Evolutionary conservation across 345 rosid genomes (phyloP), one percentile per base, ranked within the genome.

Genomic region (Pistacia atlantica): DNA sequence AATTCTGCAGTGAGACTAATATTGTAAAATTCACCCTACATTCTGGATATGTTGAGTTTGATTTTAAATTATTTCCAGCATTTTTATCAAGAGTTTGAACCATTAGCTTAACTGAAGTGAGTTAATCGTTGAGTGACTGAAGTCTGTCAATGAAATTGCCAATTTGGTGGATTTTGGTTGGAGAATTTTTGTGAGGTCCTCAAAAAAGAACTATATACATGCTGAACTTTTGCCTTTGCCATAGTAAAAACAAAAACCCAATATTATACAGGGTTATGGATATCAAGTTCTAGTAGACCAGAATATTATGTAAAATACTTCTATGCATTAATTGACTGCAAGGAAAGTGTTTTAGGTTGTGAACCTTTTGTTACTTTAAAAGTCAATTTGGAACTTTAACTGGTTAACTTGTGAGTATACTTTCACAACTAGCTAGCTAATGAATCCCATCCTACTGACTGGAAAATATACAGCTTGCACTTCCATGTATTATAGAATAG

Each of bases 21-120:
- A 10, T 7, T 3, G 14, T 52, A 31, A 55, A 65, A 69, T 69
- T 17, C 61, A 0, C 46, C 48, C 11, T 49, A 48, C 11, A 8
- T 67, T 67, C 20, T 25, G n/a, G 42, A 49, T 22, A 42, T 49
- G 57, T 49, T 49, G 5, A 49, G 38, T 42, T 5, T 42, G 57
- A 48, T 12, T 67, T 11, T 48, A 25, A 22, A 28, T 13, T 48
- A n/a, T 22, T 49, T 25, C 13, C 6, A 67, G 22, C 57, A 5
- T 67, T 64, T 6, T 67, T n/a, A 67, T 48, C 5, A 7, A 12
- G 11, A 7, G 11, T 48, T 11, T 46, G 5, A 67, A 16, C 13
- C 38, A 20, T 68, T 68, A 68, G 8, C 72, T 51, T 68, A 38
- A 69, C 10, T 67, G 58, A 67, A 33, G 3, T 16, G 56, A 31